Conservation (phyloP, 345 rosid genomes). For the Citrus trifoliata region DNA sequence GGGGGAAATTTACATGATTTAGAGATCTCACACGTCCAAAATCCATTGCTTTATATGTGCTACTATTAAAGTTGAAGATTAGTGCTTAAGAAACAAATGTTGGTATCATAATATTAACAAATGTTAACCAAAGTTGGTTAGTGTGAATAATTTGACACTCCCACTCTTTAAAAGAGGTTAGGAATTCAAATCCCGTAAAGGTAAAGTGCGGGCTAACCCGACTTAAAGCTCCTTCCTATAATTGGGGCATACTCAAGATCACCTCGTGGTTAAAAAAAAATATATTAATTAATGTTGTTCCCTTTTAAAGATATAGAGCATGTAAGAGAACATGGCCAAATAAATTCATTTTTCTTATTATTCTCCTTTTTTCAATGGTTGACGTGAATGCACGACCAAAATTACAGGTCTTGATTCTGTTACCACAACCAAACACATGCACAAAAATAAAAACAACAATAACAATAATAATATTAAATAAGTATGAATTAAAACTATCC, state of each 20-base stretch:
- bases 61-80: not conserved
- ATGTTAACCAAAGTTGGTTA: no score
- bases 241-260: accelerated
- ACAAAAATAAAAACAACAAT: no score
- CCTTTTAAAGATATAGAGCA: not conserved
- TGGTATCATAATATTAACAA: not conserved
- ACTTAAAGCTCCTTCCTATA: accelerated
- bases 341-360: not conserved
- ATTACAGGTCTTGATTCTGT: not conserved
- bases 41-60: not conserved
- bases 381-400: not conserved
- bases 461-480: no score
- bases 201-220: no score
- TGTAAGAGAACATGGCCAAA: conserved; percentile 8
- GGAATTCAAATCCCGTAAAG: no score
- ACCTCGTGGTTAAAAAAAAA: not conserved
- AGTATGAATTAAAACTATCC: not conserved
- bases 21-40: not conserved
- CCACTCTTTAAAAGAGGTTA: no score
- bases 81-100: not conserved
- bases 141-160: no score
- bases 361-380: not conserved
- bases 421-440: not conserved
- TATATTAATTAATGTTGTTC: not conserved
- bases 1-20: not conserved